Evolutionary conservation across 768 basidiomycete genomes (phyloP), one percentile per base, ranked within the genome.

Genomic region (Suillus fuscotomentosus): DNA sequence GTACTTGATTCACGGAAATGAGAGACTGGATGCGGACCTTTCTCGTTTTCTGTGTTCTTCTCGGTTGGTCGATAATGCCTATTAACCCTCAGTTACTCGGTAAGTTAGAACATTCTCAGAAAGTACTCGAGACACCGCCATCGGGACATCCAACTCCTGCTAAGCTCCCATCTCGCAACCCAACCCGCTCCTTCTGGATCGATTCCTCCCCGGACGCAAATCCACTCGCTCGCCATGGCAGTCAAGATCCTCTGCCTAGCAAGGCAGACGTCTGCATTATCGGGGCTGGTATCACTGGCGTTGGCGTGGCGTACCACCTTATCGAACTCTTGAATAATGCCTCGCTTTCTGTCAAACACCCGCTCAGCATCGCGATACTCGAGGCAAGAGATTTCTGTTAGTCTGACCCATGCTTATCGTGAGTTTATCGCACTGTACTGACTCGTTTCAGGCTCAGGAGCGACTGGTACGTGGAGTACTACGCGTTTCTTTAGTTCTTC

Each of bases 321-420:
- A 78, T 86, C 3, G 78, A 80, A 60, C 69, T 9, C 59, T 73
- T 53, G 68, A 65, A 47, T 66, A 71, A 45, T 1, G 8, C 24
- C 34, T 20, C 17, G 10, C 43, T 27, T 53, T 56, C 34, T 22
- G n/a, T 60, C 43, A 62, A 65, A 41, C 68, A 67, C 47, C 70
- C 79, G 20, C 66, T 85, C 51, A 86, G 78, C 38, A 80, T 88
- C 0, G 86, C 88, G 20, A 78, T 96, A 14, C 74, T 97, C 10
- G 95, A 97, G 71, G 95, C 94, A 5, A 80, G 95, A 69, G 89
- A 93, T 70, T 90, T 95, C 74, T 91, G 94, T 94, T 27, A 77
- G 91, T 80, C 24, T 38, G 34, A 20, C 38, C 7, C 8, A 22
- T 38, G 55, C 36, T 45, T 10, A 38, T 22, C 5, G 31, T 13